These are phyloP conservation scores for Oxalis stricta DNA, from an alignment of 441 rosid genomes.

Conservation along the genomic window DNA sequence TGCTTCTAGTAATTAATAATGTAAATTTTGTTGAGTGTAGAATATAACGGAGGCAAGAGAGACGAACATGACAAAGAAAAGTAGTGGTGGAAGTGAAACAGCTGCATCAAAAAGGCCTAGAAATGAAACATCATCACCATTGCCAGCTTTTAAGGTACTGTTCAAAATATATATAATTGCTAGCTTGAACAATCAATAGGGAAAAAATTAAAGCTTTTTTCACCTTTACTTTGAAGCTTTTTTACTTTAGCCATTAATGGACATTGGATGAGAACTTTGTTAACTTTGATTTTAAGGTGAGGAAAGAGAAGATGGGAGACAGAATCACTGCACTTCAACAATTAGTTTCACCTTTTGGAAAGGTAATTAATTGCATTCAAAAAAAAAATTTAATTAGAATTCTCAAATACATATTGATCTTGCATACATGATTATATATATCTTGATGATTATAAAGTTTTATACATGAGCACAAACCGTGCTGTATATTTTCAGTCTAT, in stretches of 20 bases:
- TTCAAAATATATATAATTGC: too few relatives aligned
- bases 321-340: conserved; percentile 99
- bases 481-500: too few relatives aligned
- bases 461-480: too few relatives aligned
- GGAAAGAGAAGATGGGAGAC: conserved; percentile 99
- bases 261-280: conserved; percentile 14
- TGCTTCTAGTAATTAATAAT: background rate
- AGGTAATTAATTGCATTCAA: conserved; percentile 62
- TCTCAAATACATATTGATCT: too few relatives aligned
- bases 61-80: conserved; percentile 43
- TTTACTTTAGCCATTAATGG: background rate
- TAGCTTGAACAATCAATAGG: too few relatives aligned
- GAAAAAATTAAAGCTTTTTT: conserved; percentile 6
- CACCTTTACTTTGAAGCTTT: conserved; percentile 7
- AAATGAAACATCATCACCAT: conserved; percentile 59
- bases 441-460: too few relatives aligned
- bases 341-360: conserved; percentile 99
- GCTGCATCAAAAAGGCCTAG: conserved; percentile 59
- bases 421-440: too few relatives aligned
- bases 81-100: conserved; percentile 56
- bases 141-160: conserved; percentile 91
- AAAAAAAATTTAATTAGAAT: too few relatives aligned
- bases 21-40: conserved; percentile 12
- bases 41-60: conserved; percentile 40
- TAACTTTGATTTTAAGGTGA: conserved; percentile 54